These are phyloP conservation scores for Populus nigra DNA, from an alignment of 345 rosid species.

Conservation along the genomic window DNA sequence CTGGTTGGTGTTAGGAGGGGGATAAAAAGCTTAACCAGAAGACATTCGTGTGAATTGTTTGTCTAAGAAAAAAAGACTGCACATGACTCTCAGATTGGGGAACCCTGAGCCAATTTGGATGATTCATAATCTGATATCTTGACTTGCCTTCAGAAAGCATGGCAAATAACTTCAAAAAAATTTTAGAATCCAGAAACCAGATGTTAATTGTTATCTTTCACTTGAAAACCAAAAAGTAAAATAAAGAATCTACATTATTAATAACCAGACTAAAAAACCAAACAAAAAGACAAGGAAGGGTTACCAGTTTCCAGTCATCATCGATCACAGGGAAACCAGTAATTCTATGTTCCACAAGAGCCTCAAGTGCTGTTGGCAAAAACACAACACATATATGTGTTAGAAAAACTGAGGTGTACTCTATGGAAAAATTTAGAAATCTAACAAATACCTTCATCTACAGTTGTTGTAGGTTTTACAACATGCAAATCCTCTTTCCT, in stretches of 20 bases:
- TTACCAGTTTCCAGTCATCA: conserved; percentile 87
- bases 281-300: background rate
- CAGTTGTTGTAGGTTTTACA: conserved; percentile 71
- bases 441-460: conserved; percentile 66
- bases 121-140: background rate
- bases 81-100: background rate
- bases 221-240: background rate
- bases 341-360: conserved; percentile 75
- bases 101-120: background rate
- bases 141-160: background rate
- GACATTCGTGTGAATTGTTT: background rate
- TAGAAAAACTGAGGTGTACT: background rate
- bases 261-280: background rate
- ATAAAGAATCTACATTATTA: background rate
- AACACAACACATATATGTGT: background rate
- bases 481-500: conserved; percentile 56
- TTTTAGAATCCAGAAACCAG: background rate
- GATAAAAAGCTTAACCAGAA: background rate
- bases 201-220: background rate
- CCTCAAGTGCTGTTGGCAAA: conserved; percentile 59
- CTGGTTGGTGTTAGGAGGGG: background rate
- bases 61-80: background rate
- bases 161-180: background rate
- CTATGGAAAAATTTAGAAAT: background rate
- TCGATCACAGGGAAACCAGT: conserved; percentile 91